A percentile compares a stretch with the other conserved stretches of the same genome.
Conservation (phyloP, 192 early-diverging fungal genomes). For the Gaertneriomyces semiglobifer region DNA sequence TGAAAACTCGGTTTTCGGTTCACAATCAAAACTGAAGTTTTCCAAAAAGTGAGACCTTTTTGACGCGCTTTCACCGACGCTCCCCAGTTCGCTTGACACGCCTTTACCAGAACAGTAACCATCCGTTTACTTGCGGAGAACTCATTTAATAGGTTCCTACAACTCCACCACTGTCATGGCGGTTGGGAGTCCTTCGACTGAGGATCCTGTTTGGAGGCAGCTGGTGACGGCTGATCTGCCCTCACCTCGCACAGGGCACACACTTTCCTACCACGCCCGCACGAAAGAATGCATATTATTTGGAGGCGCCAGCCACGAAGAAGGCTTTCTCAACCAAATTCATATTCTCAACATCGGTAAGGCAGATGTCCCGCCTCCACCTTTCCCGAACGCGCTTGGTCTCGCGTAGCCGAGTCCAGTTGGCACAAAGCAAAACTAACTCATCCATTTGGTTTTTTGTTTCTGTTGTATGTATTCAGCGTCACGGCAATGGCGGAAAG, state of each 20-base stretch:
- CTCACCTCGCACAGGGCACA: conserved; percentile 38
- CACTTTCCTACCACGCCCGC: conserved; percentile 18
- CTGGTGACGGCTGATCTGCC: conserved; percentile 7
- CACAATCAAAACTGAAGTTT: too few relatives aligned
- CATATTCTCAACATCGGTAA: conserved; percentile 29
- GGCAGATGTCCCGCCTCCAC: not conserved
- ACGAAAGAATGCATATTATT: conserved; percentile 27
- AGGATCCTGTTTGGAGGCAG: conserved; percentile 3
- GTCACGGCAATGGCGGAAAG: too few relatives aligned
- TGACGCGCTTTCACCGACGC: too few relatives aligned
- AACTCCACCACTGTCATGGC: not conserved
- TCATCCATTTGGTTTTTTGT: not conserved
- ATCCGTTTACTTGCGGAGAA: too few relatives aligned
- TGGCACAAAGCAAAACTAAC: not conserved
- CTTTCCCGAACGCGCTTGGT: conserved; percentile 1
- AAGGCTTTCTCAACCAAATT: conserved; percentile 33
- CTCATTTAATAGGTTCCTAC: too few relatives aligned
- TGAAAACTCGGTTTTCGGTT: too few relatives aligned
- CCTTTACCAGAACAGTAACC: too few relatives aligned
- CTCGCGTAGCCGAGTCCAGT: not conserved
- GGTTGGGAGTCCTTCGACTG: not conserved
- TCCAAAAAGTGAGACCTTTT: too few relatives aligned
- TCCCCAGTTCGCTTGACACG: too few relatives aligned
- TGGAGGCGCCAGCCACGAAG: conserved; percentile 42
- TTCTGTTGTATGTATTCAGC: too few relatives aligned